A percentile compares a stretch with the other conserved stretches of the same genome.
phyloP scores from a whole-genome alignment of 1,139 yeast species.

The Diutina pseudorugosa region DNA sequence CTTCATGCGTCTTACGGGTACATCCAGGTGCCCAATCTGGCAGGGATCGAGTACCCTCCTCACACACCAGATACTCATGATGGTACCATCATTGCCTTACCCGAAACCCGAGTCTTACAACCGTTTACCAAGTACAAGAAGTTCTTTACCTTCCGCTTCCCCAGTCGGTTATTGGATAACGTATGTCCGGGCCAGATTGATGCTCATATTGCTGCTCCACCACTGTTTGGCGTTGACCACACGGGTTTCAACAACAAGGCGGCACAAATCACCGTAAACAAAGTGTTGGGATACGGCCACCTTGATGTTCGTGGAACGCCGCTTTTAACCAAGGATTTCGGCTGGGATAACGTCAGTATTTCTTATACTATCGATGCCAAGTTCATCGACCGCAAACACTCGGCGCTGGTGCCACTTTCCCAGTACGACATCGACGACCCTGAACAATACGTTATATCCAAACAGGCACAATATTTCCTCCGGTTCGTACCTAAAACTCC shows the following conservation, averaged over 20 bases:
- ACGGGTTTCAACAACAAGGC: constrained; percentile 27
- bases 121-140: constrained; percentile 48
- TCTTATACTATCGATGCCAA: constrained; percentile 33
- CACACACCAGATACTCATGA: constrained; percentile 33
- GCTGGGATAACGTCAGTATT: constrained; percentile 30
- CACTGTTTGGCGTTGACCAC: constrained; percentile 48
- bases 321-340: constrained; percentile 27
- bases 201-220: constrained; percentile 50
- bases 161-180: constrained; percentile 43
- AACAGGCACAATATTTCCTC: constrained; percentile 25
- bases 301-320: constrained; percentile 31
- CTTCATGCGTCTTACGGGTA: constrained; percentile 35
- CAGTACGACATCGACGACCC: constrained; percentile 30
- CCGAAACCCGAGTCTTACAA: constrained; percentile 34
- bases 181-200: constrained; percentile 41
- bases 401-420: constrained; percentile 13
- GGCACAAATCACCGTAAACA: constrained; percentile 23
- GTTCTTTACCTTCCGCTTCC: constrained; percentile 53
- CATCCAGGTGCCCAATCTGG: constrained; percentile 30
- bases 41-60: constrained; percentile 38
- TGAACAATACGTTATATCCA: constrained; percentile 26
- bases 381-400: constrained; percentile 1
- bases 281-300: constrained; percentile 34
- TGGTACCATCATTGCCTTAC: constrained; percentile 39
- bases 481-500: constrained; percentile 22